A percentile compares a stretch with the other conserved stretches of the same genome.
phyloP scores from a whole-genome alignment of 2,329 filamentous ascomycete species.

The Penicillium vulpinum region DNA sequence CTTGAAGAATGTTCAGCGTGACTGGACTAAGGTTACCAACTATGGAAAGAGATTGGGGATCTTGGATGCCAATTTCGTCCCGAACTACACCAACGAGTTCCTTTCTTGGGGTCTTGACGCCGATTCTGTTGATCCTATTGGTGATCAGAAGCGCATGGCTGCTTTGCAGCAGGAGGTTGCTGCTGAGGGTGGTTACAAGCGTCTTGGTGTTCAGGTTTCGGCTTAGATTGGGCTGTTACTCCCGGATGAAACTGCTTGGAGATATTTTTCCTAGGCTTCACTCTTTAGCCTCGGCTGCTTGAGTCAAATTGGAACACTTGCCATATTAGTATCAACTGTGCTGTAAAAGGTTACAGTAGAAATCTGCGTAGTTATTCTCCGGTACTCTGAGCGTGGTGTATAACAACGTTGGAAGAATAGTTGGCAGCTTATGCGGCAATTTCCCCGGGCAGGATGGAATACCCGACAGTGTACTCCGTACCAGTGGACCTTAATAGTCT shows the following conservation, averaged over 20 bases:
- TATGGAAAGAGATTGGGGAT: constrained; percentile 75
- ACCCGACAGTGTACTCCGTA: not conserved
- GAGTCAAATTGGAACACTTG: not conserved
- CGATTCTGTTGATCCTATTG: constrained; percentile 66
- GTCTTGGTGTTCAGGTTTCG: constrained; percentile 32
- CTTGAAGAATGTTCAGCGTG: constrained; percentile 70
- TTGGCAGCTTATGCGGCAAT: not conserved
- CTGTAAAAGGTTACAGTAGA: not conserved
- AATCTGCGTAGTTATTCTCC: not conserved
- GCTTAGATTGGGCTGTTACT: constrained; percentile 20
- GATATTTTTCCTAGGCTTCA: constrained; percentile 9
- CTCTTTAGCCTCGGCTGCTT: constrained; percentile 8
- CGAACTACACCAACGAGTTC: constrained; percentile 75
- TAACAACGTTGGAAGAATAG: too few species aligned
- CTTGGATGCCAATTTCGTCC: constrained; percentile 60
- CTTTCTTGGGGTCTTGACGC: constrained; percentile 65
- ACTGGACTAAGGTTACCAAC: constrained; percentile 75
- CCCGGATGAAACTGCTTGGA: not conserved
- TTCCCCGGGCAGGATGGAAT: not conserved
- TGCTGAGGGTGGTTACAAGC: constrained; percentile 59
- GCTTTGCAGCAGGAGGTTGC: constrained; percentile 68
- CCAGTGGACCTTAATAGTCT: not conserved
- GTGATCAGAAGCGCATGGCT: constrained; percentile 74
- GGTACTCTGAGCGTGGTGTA: not conserved
- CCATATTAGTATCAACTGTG: not conserved